phyloP scores from a whole-genome alignment of 345 rosid genomes.

The Rhodomyrtus tomentosa region DNA sequence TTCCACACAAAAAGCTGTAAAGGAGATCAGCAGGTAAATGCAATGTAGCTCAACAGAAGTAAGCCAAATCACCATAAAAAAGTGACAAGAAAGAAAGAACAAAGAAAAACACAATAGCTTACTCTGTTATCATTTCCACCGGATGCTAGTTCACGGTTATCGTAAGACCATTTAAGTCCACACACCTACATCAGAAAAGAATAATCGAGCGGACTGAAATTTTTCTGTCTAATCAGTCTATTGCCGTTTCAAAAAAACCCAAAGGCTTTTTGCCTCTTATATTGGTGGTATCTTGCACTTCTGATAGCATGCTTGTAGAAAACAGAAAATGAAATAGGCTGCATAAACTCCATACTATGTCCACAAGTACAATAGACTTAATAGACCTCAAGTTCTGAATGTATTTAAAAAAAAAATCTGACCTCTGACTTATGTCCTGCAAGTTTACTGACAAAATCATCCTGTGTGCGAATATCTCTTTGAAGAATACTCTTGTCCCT shows the following conservation, averaged over 20 bases:
- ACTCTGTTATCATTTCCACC: constrained; percentile 98
- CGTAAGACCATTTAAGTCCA: constrained; percentile 97
- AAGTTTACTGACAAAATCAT: constrained; percentile 80
- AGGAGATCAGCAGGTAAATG: constrained; percentile 4
- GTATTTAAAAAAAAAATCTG: constrained; percentile 2
- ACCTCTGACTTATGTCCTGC: constrained; percentile 98
- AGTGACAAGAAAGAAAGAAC: not conserved
- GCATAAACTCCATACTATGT: not conserved
- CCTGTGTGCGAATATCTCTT: constrained; percentile 68
- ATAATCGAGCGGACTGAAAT: not conserved
- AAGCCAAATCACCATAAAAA: not conserved
- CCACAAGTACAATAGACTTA: not conserved
- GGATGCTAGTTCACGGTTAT: constrained; percentile 94
- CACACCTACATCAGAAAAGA: constrained; percentile 47
- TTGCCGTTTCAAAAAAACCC: not conserved
- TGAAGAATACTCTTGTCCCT: constrained; percentile 92
- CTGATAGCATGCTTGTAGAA: not conserved
- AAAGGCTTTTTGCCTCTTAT: not conserved
- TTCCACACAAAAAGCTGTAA: constrained; percentile 95
- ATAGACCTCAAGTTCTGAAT: not conserved
- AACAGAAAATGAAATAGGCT: not conserved
- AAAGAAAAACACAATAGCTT: constrained; percentile 1
- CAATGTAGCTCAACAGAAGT: not conserved
- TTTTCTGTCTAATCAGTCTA: not conserved
- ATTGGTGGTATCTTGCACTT: not conserved